Evolutionary conservation across 2,329 filamentous ascomycete species (phyloP).

Genomic region (Monosporascus sp.): DNA sequence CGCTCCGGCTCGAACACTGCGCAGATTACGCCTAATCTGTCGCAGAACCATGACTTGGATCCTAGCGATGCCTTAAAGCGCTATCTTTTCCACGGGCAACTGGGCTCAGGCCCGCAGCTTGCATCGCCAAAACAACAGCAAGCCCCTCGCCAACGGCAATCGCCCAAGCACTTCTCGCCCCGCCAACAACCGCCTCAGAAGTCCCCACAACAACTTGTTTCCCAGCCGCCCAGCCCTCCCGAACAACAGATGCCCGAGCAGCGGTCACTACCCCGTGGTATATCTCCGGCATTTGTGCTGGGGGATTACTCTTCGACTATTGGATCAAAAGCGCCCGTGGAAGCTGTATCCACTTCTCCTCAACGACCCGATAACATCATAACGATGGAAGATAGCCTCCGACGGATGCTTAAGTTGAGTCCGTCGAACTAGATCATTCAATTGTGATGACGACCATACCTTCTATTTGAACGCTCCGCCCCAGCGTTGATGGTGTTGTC

Average conservation of each 20-base stretch:
- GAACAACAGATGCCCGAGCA: constrained; percentile 6
- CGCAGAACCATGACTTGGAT: constrained; percentile 19
- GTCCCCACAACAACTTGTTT: neutral
- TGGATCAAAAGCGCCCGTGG: constrained; percentile 7
- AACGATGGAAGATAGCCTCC: constrained; percentile 50
- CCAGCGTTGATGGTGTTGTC: constrained; percentile 15
- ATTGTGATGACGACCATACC: neutral
- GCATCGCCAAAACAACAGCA: constrained; percentile 9
- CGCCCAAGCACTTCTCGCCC: constrained; percentile 1
- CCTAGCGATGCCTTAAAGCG: constrained; percentile 51
- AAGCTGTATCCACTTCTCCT: constrained; percentile 8
- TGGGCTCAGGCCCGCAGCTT: constrained; percentile 2
- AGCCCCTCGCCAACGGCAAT: constrained; percentile 2
- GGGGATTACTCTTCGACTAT: constrained; percentile 12
- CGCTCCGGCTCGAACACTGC: constrained; percentile 27
- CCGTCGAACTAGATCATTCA: constrained; percentile 11
- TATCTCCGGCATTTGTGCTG: constrained; percentile 22
- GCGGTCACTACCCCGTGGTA: constrained; percentile 15
- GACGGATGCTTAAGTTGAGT: constrained; percentile 44
- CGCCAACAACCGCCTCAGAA: constrained; percentile 2
- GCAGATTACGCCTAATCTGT: constrained; percentile 13
- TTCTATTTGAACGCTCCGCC: constrained; percentile 6
- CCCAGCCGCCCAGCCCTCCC: constrained; percentile 2
- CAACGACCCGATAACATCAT: constrained; percentile 34
- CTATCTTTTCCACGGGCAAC: constrained; percentile 45